phyloP scores from a whole-genome alignment of 2,329 filamentous ascomycete genomes.

The Aspergillus candidus region DNA sequence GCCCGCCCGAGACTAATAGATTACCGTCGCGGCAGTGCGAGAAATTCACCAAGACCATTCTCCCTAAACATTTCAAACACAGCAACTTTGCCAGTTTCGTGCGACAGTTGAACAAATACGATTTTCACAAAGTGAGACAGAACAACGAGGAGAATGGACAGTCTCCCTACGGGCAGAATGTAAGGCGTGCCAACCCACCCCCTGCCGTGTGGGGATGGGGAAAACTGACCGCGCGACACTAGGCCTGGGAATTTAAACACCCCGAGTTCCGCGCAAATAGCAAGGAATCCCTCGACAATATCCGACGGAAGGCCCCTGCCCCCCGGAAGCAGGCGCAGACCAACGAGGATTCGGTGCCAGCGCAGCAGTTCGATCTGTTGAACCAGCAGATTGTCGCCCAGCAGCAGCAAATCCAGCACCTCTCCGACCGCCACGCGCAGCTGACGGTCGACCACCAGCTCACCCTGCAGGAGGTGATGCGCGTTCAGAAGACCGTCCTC shows the following conservation, averaged over 20 bases:
- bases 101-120: slow-evolving; percentile 92
- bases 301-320: slow-evolving; percentile 88
- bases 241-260: slow-evolving; percentile 97
- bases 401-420: slow-evolving; percentile 81
- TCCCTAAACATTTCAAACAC: slow-evolving; percentile 98
- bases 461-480: slow-evolving; percentile 58
- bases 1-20: slow-evolving; percentile 12
- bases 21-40: slow-evolving; percentile 63
- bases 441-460: slow-evolving; percentile 62
- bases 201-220: too few species aligned
- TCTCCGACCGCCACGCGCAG: slow-evolving; percentile 80
- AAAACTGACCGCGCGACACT: slow-evolving; percentile 10
- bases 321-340: slow-evolving; percentile 65
- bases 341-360: slow-evolving; percentile 70
- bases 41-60: slow-evolving; percentile 93
- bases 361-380: slow-evolving; percentile 82
- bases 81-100: slow-evolving; percentile 98
- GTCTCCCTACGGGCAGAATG: slow-evolving; percentile 74
- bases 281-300: slow-evolving; percentile 94
- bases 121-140: slow-evolving; percentile 95
- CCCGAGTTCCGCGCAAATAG: slow-evolving; percentile 93
- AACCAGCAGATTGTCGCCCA: slow-evolving; percentile 84
- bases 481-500: slow-evolving; percentile 63
- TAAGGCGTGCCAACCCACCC: slow-evolving; percentile 33
- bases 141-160: slow-evolving; percentile 81